phyloP scores from a whole-genome alignment of 2,329 filamentous ascomycete species.

The Colletotrichum sp. region DNA sequence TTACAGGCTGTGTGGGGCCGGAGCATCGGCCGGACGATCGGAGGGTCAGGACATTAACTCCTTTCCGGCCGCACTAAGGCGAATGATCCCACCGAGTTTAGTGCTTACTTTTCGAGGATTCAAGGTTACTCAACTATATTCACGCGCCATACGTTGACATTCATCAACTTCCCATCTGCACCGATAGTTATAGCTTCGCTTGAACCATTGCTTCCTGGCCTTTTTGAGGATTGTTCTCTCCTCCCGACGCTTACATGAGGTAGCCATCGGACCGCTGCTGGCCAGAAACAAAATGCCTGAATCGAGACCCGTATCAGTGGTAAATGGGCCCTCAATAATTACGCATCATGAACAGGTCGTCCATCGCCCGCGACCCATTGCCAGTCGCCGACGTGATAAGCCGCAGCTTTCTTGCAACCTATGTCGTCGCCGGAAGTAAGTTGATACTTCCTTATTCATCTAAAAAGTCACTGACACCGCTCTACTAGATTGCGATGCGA shows the following conservation, averaged over 20 bases:
- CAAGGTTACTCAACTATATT: neutral
- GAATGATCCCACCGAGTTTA: neutral
- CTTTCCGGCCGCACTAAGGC: neutral
- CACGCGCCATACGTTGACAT: neutral
- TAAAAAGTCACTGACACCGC: neutral
- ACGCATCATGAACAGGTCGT: neutral
- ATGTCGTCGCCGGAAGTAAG: conserved; percentile 40
- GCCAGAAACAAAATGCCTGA: neutral
- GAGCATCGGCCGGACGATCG: neutral
- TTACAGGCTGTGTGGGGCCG: neutral
- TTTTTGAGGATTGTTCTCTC: neutral
- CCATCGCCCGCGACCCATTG: neutral
- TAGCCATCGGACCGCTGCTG: neutral
- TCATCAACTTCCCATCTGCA: neutral
- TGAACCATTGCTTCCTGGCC: neutral
- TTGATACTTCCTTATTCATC: rapidly evolving
- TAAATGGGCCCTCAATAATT: neutral
- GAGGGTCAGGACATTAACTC: neutral
- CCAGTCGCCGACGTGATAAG: conserved; percentile 36
- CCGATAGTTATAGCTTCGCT: neutral
- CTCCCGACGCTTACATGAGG: too few species aligned
- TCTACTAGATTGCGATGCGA: conserved; percentile 27
- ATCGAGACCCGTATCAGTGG: neutral
- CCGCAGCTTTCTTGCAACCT: conserved; percentile 38
- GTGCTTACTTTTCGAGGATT: neutral